These are phyloP conservation scores for Hansenula lynferdii DNA, from an alignment of 1,139 yeast genomes.

Conservation along the genomic window DNA sequence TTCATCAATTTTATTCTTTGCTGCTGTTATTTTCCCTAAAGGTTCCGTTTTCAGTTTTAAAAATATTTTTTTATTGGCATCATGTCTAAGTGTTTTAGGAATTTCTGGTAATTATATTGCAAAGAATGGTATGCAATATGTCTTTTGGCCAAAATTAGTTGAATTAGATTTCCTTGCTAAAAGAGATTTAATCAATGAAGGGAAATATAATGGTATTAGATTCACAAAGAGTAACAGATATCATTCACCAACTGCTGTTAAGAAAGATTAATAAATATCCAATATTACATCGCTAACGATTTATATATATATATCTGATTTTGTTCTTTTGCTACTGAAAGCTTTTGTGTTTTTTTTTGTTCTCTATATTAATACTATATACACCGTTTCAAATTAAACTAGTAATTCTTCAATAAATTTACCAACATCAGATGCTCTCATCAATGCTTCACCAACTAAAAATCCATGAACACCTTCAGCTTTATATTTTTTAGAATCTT, in stretches of 20 bases:
- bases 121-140: conserved; percentile 78
- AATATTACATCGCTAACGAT: neutral
- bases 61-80: conserved; percentile 55
- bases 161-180: conserved; percentile 47
- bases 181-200: conserved; percentile 35
- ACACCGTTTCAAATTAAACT: too few species aligned
- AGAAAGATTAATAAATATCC: conserved; percentile 23
- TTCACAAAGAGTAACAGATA: conserved; percentile 27
- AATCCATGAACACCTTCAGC: conserved; percentile 80
- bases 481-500: conserved; percentile 70
- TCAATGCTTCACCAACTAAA: conserved; percentile 90
- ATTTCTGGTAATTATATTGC: conserved; percentile 44
- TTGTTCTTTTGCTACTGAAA: too few species aligned
- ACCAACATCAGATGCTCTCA: conserved; percentile 55
- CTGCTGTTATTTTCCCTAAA: conserved; percentile 73
- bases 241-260: conserved; percentile 26
- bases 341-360: too few species aligned
- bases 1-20: conserved; percentile 61
- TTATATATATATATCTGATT: neutral
- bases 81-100: conserved; percentile 43
- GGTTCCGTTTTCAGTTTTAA: conserved; percentile 46
- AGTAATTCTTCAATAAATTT: conserved; percentile 36
- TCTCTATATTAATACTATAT: too few species aligned
- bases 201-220: conserved; percentile 37
- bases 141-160: conserved; percentile 85